phyloP scores from a whole-genome alignment of 345 rosid species.

The Aethionema arabicum region DNA sequence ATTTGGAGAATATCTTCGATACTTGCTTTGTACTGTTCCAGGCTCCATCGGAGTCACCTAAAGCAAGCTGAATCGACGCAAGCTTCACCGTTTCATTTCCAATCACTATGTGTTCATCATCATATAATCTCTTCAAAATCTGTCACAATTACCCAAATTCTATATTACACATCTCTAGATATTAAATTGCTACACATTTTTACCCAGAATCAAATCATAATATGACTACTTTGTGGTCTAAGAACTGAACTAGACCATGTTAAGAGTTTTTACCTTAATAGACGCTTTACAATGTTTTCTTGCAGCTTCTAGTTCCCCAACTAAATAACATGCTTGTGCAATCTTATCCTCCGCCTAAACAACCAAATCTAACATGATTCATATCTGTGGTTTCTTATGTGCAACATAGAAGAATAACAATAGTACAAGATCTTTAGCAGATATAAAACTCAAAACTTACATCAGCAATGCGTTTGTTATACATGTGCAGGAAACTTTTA shows the following conservation, averaged over 20 bases:
- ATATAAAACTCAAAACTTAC: constrained; percentile 40
- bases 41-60: constrained; percentile 44
- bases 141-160: constrained; percentile 33
- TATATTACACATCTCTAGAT: constrained; percentile 5
- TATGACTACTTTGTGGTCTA: constrained; percentile 1
- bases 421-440: background rate
- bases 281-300: constrained; percentile 65
- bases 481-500: constrained; percentile 57
- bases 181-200: background rate
- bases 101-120: constrained; percentile 57
- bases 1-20: constrained; percentile 43
- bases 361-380: constrained; percentile 11
- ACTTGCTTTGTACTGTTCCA: constrained; percentile 45
- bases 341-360: constrained; percentile 70
- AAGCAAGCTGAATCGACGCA: constrained; percentile 55
- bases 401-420: constrained; percentile 5
- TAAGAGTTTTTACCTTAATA: constrained; percentile 45
- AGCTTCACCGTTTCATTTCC: constrained; percentile 84
- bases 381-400: background rate
- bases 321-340: constrained; percentile 64
- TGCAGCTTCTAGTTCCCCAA: constrained; percentile 56
- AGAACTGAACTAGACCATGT: constrained; percentile 1
- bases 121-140: constrained; percentile 71
- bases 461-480: constrained; percentile 72
- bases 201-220: constrained; percentile 2